Conservation (phyloP, 768 basidiomycete species). For the Gloeostereum incarnatum region DNA sequence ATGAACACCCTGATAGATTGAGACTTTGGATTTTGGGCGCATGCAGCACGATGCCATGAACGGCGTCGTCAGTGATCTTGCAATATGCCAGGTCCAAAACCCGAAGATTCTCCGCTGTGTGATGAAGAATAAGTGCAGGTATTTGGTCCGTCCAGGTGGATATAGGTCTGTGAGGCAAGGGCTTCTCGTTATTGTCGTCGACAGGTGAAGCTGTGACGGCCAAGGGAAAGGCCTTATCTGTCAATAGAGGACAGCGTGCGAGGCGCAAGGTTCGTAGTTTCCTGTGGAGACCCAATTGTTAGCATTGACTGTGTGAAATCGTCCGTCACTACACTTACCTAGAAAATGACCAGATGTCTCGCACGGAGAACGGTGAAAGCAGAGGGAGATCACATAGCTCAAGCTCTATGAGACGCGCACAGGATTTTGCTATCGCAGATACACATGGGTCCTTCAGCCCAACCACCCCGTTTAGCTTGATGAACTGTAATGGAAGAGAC, state of each 20-base stretch:
- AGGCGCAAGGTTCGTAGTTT: constrained; percentile 70
- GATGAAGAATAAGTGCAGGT: constrained; percentile 54
- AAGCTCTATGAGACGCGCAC: constrained; percentile 72
- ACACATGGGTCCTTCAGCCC: constrained; percentile 54
- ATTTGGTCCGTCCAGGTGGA: constrained; percentile 51
- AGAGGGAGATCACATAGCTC: constrained; percentile 66
- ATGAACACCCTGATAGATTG: constrained; percentile 67
- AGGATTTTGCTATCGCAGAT: constrained; percentile 63
- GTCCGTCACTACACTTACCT: constrained; percentile 24
- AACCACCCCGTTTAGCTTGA: constrained; percentile 63
- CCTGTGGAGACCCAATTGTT: constrained; percentile 24
- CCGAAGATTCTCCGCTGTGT: constrained; percentile 65
- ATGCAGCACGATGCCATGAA: constrained; percentile 68
- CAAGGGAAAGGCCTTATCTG: constrained; percentile 74
- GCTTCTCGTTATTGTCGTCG: constrained; percentile 29
- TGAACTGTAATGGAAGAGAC: constrained; percentile 60
- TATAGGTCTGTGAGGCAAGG: constrained; percentile 45
- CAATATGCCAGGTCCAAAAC: constrained; percentile 74
- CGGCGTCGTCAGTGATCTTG: constrained; percentile 64
- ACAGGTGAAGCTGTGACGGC: constrained; percentile 18
- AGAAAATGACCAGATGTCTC: constrained; percentile 77
- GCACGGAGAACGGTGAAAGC: constrained; percentile 58
- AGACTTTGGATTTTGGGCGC: constrained; percentile 72
- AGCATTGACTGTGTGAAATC: constrained; percentile 8
- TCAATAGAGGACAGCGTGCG: constrained; percentile 67